A percentile compares a stretch with the other conserved stretches of the same genome.
Evolutionary conservation across 208 protist species (phyloP).

Genomic region (Trypanosoma scelopori): DNA sequence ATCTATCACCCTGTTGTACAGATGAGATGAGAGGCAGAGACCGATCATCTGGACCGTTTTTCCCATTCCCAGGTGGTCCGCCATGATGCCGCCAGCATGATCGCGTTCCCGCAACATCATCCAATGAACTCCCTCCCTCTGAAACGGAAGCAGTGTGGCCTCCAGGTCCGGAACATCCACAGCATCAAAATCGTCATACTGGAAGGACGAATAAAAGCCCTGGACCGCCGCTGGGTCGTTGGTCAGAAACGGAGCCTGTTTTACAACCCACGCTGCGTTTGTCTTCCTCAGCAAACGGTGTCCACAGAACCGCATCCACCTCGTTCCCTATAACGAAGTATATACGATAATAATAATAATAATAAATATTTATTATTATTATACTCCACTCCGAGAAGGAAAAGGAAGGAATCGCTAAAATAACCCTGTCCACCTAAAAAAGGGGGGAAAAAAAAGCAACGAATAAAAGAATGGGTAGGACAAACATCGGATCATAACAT

Average conservation of each 20-base stretch:
- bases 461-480: too few species aligned
- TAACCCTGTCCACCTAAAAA: background rate
- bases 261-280: constrained; percentile 24
- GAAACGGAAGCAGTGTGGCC: constrained; percentile 77
- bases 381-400: too few species aligned
- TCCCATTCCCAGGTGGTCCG: constrained; percentile 90
- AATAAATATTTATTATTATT: constrained; percentile 6
- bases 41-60: constrained; percentile 93
- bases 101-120: constrained; percentile 80
- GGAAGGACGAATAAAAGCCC: constrained; percentile 83
- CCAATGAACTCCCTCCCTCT: constrained; percentile 90
- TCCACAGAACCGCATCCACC: constrained; percentile 33
- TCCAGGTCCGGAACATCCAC: constrained; percentile 73
- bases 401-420: background rate
- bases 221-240: constrained; percentile 56
- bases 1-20: constrained; percentile 39
- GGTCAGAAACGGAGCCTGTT: constrained; percentile 39
- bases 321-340: background rate
- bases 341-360: background rate
- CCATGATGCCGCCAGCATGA: constrained; percentile 88
- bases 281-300: constrained; percentile 31
- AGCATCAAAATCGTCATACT: constrained; percentile 60
- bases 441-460: too few species aligned
- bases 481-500: too few species aligned
- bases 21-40: constrained; percentile 75